Conservation (phyloP, 1,284 basidiomycete species). For the Trametes pubescens region DNA sequence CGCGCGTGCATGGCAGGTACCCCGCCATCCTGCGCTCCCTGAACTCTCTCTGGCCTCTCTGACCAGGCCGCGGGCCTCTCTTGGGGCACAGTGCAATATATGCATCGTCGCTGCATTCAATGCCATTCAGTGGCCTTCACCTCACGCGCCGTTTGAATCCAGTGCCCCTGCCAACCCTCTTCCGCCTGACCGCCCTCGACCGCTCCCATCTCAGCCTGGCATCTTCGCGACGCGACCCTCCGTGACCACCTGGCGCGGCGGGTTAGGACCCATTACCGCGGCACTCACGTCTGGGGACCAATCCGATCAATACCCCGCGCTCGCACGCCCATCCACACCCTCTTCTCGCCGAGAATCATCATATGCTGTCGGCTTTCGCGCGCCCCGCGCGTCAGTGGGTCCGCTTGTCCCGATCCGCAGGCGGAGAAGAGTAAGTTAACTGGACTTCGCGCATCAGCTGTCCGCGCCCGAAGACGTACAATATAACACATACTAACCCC, state of each 20-base stretch:
- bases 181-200: neutral
- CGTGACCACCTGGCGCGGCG: neutral
- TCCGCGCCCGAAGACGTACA: neutral
- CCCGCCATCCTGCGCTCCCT: neutral
- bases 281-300: neutral
- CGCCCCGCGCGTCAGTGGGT: neutral
- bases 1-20: neutral
- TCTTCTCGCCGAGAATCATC: neutral
- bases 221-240: neutral
- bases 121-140: neutral
- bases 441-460: neutral
- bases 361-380: neutral
- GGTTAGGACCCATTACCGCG: neutral
- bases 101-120: neutral
- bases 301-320: neutral
- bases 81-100: neutral
- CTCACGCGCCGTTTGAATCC: neutral
- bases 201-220: neutral
- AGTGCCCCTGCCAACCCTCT: neutral
- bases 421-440: neutral
- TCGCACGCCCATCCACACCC: neutral
- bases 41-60: neutral
- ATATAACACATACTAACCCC: neutral
- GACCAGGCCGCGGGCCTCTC: neutral
- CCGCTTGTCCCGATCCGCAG: neutral